phyloP scores from a whole-genome alignment of 805 yeast species.

The Lipomyces starkeyi region DNA sequence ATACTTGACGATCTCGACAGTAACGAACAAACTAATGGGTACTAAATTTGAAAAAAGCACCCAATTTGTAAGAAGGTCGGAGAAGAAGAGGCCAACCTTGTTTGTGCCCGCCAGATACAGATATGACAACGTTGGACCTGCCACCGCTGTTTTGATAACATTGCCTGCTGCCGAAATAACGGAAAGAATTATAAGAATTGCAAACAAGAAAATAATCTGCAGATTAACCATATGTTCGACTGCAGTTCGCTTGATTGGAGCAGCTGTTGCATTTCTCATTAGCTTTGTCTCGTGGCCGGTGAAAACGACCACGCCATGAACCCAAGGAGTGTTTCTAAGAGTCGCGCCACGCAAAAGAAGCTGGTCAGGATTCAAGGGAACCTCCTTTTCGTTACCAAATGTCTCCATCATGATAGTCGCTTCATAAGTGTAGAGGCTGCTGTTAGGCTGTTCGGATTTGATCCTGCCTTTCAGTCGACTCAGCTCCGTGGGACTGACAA shows the following conservation, averaged over 20 bases:
- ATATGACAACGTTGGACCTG: slow-evolving; percentile 59
- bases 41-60: slow-evolving; percentile 93
- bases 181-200: slow-evolving; percentile 74
- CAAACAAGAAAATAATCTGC: slow-evolving; percentile 87
- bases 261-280: slow-evolving; percentile 98
- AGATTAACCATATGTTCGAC: slow-evolving; percentile 93
- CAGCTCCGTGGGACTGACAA: slow-evolving; percentile 69
- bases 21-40: slow-evolving; percentile 93
- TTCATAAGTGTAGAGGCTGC: slow-evolving; percentile 91
- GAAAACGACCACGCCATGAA: slow-evolving; percentile 89
- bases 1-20: slow-evolving; percentile 93
- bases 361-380: slow-evolving; percentile 89
- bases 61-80: slow-evolving; percentile 92
- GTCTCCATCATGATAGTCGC: slow-evolving; percentile 71
- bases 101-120: slow-evolving; percentile 71
- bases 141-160: slow-evolving; percentile 58
- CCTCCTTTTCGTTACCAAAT: slow-evolving; percentile 39
- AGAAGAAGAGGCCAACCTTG: slow-evolving; percentile 74
- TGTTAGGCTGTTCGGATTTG: slow-evolving; percentile 89
- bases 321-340: slow-evolving; percentile 91
- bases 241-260: slow-evolving; percentile 96
- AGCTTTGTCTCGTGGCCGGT: slow-evolving; percentile 98
- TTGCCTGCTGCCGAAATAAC: slow-evolving; percentile 87
- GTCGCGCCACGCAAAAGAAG: slow-evolving; percentile 94
- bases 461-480: slow-evolving; percentile 63